Base-by-base conservation (phyloP, 2,329 filamentous ascomycete genomes). In the Westerdykella sp. region DNA sequence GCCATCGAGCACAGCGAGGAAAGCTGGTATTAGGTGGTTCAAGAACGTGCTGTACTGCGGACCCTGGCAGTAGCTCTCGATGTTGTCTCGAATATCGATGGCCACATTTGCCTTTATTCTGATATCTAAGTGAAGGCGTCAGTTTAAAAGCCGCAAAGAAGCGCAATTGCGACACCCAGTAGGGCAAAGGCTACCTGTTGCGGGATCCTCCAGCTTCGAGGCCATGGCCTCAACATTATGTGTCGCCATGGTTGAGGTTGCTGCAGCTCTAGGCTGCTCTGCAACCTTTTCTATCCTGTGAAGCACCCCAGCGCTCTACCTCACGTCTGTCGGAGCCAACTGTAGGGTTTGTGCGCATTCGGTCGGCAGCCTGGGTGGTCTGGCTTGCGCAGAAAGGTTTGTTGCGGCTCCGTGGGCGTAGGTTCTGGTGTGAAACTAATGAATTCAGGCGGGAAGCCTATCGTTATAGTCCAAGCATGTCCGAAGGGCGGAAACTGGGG, bases 1-100 rank as follows among this genome's bases (percentile, higher is more conserved):
- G 42, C 88, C 87, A 61, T 84, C 83, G 40, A 99, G 73, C 42
- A 95, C 87, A 65, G 79, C 82, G 63, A 93, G 79, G 70, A 97
- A 93, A 28, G 95, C 80, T 32, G 93, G 93, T 72, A 97, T 85
- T 59, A 96, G 76, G 69, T 87, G 87, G 62, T 87, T 80, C 47
- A 98, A 76, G 65, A 98, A 97, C 40, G 79, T 75, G 22, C 79
- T 70, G 66, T 97, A 98, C 57, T 82, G 82, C 43, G 79, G 76
- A 41, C 86, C 83, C 59, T 80, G 81, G 42, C 85, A 88, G 72
- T 93, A 95, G 60, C 88, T 79, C 59, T 98, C 94, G 55, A 97
- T 83, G 58, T 80, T 88, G 70, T 99, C 94, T 64, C 93, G 87
- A 59, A 98, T 76, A 53, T 90, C 85, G 41, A 84, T 82, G 49